These are phyloP conservation scores for Rhododendron mucronatum DNA, from an alignment of 148 eudicot species.

Conservation along the genomic window DNA sequence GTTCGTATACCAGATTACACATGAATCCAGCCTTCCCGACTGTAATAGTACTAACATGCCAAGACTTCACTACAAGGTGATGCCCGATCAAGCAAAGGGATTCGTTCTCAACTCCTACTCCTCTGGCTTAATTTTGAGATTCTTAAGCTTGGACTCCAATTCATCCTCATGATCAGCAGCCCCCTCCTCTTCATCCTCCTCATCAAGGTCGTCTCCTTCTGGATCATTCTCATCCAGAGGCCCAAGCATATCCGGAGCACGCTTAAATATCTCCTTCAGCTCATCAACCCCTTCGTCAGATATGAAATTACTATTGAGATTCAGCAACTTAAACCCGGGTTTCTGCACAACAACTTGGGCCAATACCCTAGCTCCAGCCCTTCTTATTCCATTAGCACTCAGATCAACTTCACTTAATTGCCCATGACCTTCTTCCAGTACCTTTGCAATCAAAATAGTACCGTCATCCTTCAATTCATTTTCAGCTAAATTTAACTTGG, in stretches of 20 bases:
- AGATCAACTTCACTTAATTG: conserved; percentile 54
- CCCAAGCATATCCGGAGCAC: conserved; percentile 47
- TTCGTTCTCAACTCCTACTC: conserved; percentile 30
- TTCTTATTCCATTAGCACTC: conserved; percentile 49
- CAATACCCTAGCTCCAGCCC: conserved; percentile 65
- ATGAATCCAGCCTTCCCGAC: not conserved
- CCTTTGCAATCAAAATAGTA: conserved; percentile 47
- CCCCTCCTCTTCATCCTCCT: conserved; percentile 45
- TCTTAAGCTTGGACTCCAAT: conserved; percentile 59
- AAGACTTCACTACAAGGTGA: not conserved
- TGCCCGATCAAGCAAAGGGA: not conserved
- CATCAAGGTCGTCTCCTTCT: conserved; percentile 59
- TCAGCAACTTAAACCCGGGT: conserved; percentile 44
- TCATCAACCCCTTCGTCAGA: conserved; percentile 75
- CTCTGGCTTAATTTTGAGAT: conserved; percentile 42
- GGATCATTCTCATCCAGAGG: conserved; percentile 81
- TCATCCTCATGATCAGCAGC: conserved; percentile 33
- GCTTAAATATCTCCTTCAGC: conserved; percentile 49
- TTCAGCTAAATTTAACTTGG: conserved; percentile 50
- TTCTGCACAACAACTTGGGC: conserved; percentile 47
- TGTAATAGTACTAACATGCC: not conserved
- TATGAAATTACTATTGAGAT: conserved; percentile 58
- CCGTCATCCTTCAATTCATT: conserved; percentile 78
- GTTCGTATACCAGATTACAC: not conserved
- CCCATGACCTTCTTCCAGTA: conserved; percentile 53